Base-by-base conservation (phyloP, 768 basidiomycete species). In the Collybia nuda region DNA sequence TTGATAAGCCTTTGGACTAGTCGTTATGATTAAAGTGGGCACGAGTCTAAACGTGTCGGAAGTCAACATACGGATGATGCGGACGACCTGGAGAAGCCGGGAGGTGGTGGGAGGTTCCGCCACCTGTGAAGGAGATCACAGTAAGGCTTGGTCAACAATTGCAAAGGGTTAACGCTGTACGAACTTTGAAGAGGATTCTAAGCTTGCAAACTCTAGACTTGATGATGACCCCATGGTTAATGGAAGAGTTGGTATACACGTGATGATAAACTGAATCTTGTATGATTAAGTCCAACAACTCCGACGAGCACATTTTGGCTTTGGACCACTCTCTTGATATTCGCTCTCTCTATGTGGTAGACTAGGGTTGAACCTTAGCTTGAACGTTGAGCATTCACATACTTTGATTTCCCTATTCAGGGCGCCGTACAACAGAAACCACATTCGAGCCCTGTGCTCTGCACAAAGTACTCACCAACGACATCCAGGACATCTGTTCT, bases 91-190 rank as follows among this genome's bases (percentile, higher is more conserved):
- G 81, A 70, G 68, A 88, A 88, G n/a, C 86, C 82, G 41, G 84
- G 86, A 0, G 86, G 86, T 21, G 84, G 77, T 0, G 82, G 79
- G 4, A 88, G 75, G 57, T 77, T 76, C 54, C 73, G 76, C 81
- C 82, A 86, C 72, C 85, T 86, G 48, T 3, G 49, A 8, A 38
- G 18, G 38, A 35, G 11, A 4, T 23, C 29, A 38, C 12, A 40
- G 43, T 29, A 17, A n/a, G 12, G 21, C 14, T 5, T 14, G n/a
- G 17, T 5, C 41, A n/a, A n/a, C n/a, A n/a, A 40, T 23, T 17
- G 36, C 18, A 21, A 22, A n/a, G n/a, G 14, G 21, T 21, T 23
- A 37, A 2, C 19, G 1, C 21, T 17, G 26, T 9, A 59, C 60
- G 11, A 40, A 72, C 74, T 66, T 74, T 42, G 74, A 73, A 21